phyloP scores from a whole-genome alignment of 1,284 basidiomycete species.

The Chondrostereum purpureum region DNA sequence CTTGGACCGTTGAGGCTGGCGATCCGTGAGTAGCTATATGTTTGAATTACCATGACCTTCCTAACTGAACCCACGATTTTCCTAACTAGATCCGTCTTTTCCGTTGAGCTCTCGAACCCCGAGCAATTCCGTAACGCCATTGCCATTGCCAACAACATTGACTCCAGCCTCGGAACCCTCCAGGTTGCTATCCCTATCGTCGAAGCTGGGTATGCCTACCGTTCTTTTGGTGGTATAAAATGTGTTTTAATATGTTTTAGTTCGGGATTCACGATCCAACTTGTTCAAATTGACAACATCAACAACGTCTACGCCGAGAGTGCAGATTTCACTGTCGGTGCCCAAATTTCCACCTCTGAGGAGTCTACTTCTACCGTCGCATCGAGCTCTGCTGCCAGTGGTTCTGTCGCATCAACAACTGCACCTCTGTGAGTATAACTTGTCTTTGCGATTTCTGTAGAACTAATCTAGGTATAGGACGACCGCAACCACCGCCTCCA shows the following conservation, averaged over 20 bases:
- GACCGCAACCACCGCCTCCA: neutral
- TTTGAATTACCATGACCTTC: neutral
- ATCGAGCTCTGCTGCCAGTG: neutral
- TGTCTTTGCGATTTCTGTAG: no score
- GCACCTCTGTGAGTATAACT: neutral
- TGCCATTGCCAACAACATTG: neutral
- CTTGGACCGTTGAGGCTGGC: constrained; percentile 34
- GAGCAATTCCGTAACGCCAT: neutral
- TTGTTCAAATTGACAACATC: neutral
- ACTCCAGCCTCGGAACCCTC: neutral
- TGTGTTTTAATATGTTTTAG: no score
- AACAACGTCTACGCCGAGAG: neutral
- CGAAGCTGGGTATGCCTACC: neutral
- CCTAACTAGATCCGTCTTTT: neutral
- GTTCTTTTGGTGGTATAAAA: no score
- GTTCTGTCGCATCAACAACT: neutral
- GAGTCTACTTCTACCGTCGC: neutral
- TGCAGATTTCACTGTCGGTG: neutral
- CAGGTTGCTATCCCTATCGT: neutral
- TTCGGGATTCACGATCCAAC: neutral
- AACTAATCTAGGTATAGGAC: neutral
- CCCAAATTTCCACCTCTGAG: neutral
- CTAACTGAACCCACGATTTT: no score
- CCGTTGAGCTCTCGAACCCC: neutral
- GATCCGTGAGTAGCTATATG: constrained; percentile 36